Conservation (phyloP, 805 yeast genomes). For the Hanseniaspora singularis region DNA sequence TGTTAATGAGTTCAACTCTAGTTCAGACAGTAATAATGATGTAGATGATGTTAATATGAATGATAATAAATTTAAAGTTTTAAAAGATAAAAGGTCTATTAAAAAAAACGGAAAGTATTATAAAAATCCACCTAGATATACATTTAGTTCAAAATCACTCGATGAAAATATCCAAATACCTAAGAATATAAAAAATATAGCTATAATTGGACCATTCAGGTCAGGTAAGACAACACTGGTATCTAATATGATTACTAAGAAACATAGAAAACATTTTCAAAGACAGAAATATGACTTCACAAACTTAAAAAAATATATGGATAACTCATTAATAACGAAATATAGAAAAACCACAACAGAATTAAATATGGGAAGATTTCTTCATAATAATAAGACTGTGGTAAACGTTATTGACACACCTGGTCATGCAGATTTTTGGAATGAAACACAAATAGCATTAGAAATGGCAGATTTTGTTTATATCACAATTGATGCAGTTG, state of each 20-base stretch:
- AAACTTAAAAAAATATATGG: slow-evolving; percentile 39
- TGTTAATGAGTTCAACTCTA: background rate
- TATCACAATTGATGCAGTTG: slow-evolving; percentile 56
- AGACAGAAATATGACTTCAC: slow-evolving; percentile 14
- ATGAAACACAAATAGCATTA: slow-evolving; percentile 50
- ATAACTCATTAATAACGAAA: slow-evolving; percentile 55
- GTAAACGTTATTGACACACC: slow-evolving; percentile 75
- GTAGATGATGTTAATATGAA: slow-evolving; percentile 13
- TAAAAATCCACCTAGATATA: slow-evolving; percentile 41
- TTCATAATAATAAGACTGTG: slow-evolving; percentile 41
- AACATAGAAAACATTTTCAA: slow-evolving; percentile 39
- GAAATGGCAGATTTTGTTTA: slow-evolving; percentile 59
- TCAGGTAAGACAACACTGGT: slow-evolving; percentile 77
- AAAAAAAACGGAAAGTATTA: slow-evolving; percentile 13
- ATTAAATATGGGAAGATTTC: slow-evolving; percentile 46
- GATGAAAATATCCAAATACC: slow-evolving; percentile 37
- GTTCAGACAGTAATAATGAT: background rate
- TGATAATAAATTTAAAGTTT: slow-evolving; percentile 5
- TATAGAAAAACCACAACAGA: slow-evolving; percentile 61
- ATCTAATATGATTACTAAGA: slow-evolving; percentile 53
- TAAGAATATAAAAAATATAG: slow-evolving; percentile 58
- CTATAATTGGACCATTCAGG: slow-evolving; percentile 67
- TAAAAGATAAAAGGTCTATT: background rate
- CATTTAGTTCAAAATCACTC: slow-evolving; percentile 27
- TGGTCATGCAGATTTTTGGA: slow-evolving; percentile 77